A percentile compares a stretch with the other conserved stretches of the same genome.
Conservation (phyloP, 176 grass and related monocot genomes). For the Otatea glauca region DNA sequence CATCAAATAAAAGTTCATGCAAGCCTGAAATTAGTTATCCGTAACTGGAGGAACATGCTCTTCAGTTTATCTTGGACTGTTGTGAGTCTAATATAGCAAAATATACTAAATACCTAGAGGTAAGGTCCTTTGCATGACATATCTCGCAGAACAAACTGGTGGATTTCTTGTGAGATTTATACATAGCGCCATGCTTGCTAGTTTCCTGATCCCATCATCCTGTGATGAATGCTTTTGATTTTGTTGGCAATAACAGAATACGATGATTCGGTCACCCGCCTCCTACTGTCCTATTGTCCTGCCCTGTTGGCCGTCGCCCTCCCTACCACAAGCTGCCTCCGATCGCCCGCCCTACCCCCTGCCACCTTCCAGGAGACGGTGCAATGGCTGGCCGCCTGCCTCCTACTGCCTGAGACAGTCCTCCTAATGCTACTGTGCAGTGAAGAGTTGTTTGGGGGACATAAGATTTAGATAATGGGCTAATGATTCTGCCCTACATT, state of each 20-base stretch:
- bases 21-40: conserved; percentile 65
- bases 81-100: conserved; percentile 82
- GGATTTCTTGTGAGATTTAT: not conserved
- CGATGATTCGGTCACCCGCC: too few species aligned
- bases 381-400: too few species aligned
- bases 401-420: too few species aligned
- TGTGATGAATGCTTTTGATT: not conserved
- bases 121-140: conserved; percentile 35
- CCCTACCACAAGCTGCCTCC: too few species aligned
- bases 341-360: too few species aligned
- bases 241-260: not conserved
- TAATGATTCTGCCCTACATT: not conserved
- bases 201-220: not conserved
- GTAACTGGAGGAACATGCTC: conserved; percentile 78
- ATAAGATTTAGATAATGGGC: conserved; percentile 2
- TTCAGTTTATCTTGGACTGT: conserved; percentile 93
- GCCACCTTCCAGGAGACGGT: too few species aligned
- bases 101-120: conserved; percentile 87
- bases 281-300: too few species aligned
- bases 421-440: not conserved
- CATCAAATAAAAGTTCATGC: conserved; percentile 68
- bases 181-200: not conserved
- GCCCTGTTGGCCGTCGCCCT: too few species aligned
- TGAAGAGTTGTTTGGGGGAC: not conserved
- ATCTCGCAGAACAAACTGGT: conserved; percentile 31